Evolutionary conservation across 1,139 yeast species (phyloP).

Genomic region (Candida albicans): DNA sequence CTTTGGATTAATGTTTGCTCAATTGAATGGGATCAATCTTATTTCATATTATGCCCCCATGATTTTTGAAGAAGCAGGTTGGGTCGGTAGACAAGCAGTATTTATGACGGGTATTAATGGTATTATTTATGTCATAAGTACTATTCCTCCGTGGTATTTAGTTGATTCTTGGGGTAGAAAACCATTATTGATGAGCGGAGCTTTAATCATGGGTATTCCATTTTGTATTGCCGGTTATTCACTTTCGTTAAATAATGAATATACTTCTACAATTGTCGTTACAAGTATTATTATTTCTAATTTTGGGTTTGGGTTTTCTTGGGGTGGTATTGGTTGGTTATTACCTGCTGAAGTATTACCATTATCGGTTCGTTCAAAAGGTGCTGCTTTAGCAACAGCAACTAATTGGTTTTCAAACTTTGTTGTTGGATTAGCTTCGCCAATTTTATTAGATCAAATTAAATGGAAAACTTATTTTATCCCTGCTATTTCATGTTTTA

Average conservation of each 20-base stretch:
- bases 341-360: slow-evolving; percentile 84
- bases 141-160: slow-evolving; percentile 88
- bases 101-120: slow-evolving; percentile 93
- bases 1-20: slow-evolving; percentile 90
- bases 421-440: slow-evolving; percentile 88
- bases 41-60: slow-evolving; percentile 92
- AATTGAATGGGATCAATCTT: slow-evolving; percentile 88
- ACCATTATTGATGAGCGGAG: slow-evolving; percentile 75
- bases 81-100: slow-evolving; percentile 85
- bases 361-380: slow-evolving; percentile 82
- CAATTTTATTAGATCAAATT: slow-evolving; percentile 73
- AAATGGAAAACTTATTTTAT: slow-evolving; percentile 80
- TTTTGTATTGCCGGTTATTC: slow-evolving; percentile 66
- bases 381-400: slow-evolving; percentile 89
- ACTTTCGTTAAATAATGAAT: slow-evolving; percentile 54
- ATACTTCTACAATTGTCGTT: slow-evolving; percentile 75
- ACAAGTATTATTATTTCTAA: slow-evolving; percentile 74
- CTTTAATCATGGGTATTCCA: slow-evolving; percentile 74
- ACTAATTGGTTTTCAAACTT: slow-evolving; percentile 95
- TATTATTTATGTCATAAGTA: slow-evolving; percentile 67
- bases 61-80: slow-evolving; percentile 93
- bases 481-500: slow-evolving; percentile 74
- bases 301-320: slow-evolving; percentile 82
- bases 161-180: slow-evolving; percentile 79
- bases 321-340: slow-evolving; percentile 98